These are phyloP conservation scores for Cladosporium sp. DNA, from an alignment of 2,329 filamentous ascomycete species.

Conservation along the genomic window DNA sequence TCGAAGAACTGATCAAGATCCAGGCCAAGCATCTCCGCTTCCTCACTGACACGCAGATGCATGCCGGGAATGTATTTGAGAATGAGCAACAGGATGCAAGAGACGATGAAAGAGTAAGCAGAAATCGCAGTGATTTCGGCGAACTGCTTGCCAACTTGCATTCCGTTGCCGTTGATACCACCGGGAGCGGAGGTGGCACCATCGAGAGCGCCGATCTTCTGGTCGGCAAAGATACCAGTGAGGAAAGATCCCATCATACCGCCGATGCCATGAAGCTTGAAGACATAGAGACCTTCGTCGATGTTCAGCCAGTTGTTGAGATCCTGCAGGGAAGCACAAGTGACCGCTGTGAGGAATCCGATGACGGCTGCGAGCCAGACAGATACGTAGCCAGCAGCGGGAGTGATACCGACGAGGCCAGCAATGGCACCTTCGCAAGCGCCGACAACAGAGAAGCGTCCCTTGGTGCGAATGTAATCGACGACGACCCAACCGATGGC, in stretches of 20 bases:
- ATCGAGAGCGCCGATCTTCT: constrained; percentile 51
- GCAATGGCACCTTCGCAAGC: constrained; percentile 60
- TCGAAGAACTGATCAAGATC: constrained; percentile 58
- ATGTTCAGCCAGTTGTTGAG: constrained; percentile 56
- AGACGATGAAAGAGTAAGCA: constrained; percentile 54
- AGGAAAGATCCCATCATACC: constrained; percentile 60
- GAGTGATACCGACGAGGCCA: constrained; percentile 62
- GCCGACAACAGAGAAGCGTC: constrained; percentile 57
- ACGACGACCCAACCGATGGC: constrained; percentile 57
- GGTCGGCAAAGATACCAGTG: constrained; percentile 58
- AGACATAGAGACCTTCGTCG: constrained; percentile 61
- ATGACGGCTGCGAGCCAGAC: constrained; percentile 57
- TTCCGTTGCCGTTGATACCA: constrained; percentile 55
- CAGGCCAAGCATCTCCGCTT: constrained; percentile 56
- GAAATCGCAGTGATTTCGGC: constrained; percentile 58
- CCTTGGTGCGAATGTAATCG: constrained; percentile 53
- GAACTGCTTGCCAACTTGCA: constrained; percentile 57
- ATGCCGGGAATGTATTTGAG: constrained; percentile 57
- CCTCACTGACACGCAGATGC: constrained; percentile 55
- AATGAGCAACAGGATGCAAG: constrained; percentile 52
- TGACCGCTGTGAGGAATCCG: constrained; percentile 55
- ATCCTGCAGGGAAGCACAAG: constrained; percentile 52
- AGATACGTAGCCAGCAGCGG: constrained; percentile 55
- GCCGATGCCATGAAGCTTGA: constrained; percentile 60
- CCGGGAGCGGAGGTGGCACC: constrained; percentile 51